Evolutionary conservation across 192 early-diverging fungal species (phyloP).

Genomic region (Coemansia javaensis): DNA sequence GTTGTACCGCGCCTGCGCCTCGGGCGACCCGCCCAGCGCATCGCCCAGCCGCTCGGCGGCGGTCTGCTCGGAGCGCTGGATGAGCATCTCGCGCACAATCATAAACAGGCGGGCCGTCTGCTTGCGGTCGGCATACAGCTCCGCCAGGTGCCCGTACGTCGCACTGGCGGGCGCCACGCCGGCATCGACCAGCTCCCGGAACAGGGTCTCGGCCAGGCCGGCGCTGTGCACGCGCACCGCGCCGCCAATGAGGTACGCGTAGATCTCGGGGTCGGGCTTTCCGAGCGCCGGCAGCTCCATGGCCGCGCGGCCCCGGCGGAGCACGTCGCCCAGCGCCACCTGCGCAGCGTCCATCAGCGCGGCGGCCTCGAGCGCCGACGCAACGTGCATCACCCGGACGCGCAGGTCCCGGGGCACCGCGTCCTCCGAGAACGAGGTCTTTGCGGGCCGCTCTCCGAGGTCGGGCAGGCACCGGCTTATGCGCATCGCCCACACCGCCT

Average conservation of each 20-base stretch:
- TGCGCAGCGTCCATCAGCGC: slow-evolving; percentile 18
- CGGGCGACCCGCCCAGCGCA: background rate
- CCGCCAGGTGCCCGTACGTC: slow-evolving; percentile 34
- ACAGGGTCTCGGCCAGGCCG: slow-evolving; percentile 33
- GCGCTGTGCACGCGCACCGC: slow-evolving; percentile 31
- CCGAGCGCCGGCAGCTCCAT: slow-evolving; percentile 29
- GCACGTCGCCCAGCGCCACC: slow-evolving; percentile 19
- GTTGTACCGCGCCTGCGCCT: slow-evolving; percentile 9
- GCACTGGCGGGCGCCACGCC: slow-evolving; percentile 28
- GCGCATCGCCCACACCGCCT: slow-evolving; percentile 49
- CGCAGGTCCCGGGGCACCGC: slow-evolving; percentile 46
- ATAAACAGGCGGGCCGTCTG: slow-evolving; percentile 33
- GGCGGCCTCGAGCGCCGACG: slow-evolving; percentile 36
- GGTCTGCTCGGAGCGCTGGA: slow-evolving; percentile 14
- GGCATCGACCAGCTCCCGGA: slow-evolving; percentile 36
- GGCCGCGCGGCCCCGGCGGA: slow-evolving; percentile 28
- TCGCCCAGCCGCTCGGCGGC: background rate
- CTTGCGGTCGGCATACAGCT: slow-evolving; percentile 30
- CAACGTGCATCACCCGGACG: slow-evolving; percentile 40
- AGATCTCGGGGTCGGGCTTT: slow-evolving; percentile 30
- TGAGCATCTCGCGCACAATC: slow-evolving; percentile 29
- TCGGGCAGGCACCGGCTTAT: slow-evolving; percentile 46
- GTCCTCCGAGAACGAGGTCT: slow-evolving; percentile 11
- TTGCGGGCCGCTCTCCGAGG: slow-evolving; percentile 20
- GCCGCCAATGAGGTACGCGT: slow-evolving; percentile 39